phyloP scores from a whole-genome alignment of 2,329 filamentous ascomycete genomes.

The Curvularia sp. region DNA sequence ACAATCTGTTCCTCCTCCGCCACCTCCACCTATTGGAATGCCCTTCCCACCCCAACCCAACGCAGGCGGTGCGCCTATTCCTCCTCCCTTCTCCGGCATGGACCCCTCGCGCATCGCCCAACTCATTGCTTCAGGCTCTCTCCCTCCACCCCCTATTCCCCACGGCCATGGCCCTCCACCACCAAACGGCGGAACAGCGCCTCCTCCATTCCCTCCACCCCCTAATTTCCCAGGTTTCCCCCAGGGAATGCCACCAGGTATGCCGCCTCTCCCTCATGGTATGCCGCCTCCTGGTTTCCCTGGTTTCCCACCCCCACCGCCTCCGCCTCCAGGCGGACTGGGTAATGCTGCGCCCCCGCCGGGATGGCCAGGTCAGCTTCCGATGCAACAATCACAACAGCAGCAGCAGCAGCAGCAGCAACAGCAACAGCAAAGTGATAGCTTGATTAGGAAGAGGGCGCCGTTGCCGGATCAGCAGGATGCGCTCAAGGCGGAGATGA shows the following conservation, averaged over 20 bases:
- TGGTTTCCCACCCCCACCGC: constrained; percentile 14
- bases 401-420: constrained; percentile 1
- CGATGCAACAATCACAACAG: not conserved
- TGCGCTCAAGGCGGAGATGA: constrained; percentile 79
- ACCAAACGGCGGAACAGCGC: constrained; percentile 26
- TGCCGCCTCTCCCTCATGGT: constrained; percentile 31
- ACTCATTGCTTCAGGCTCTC: constrained; percentile 44
- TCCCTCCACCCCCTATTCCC: constrained; percentile 49
- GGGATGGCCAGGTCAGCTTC: constrained; percentile 16
- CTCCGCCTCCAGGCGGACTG: constrained; percentile 22
- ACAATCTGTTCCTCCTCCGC: constrained; percentile 45
- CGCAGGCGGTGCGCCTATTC: constrained; percentile 21
- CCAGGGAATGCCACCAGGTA: constrained; percentile 29
- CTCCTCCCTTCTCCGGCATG: constrained; percentile 37
- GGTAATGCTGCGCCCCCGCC: constrained; percentile 24
- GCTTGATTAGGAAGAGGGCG: constrained; percentile 56
- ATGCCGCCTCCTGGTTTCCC: constrained; percentile 38
- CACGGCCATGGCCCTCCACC: constrained; percentile 33
- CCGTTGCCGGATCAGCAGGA: constrained; percentile 85
- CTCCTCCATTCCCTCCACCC: constrained; percentile 38
- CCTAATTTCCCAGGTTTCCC: constrained; percentile 39
- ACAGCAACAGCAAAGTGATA: constrained; percentile 31
- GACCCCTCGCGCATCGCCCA: constrained; percentile 45
- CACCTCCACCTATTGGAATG: constrained; percentile 33
- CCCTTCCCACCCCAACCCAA: constrained; percentile 32